Evolutionary conservation across 768 basidiomycete species (phyloP).

Genomic region (Coprinopsis cinerea): DNA sequence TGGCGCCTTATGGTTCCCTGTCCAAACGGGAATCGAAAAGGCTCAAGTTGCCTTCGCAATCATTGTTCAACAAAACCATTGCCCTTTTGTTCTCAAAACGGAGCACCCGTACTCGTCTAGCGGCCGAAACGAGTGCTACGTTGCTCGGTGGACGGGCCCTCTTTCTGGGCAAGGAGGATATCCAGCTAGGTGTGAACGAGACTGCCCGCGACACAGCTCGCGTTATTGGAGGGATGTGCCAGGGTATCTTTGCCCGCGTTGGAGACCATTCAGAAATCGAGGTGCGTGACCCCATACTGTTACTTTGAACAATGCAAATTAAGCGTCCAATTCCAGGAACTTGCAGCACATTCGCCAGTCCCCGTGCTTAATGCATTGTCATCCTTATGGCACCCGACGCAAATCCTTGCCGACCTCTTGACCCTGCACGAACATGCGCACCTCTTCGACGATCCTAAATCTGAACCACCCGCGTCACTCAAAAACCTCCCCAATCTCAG

Average conservation of each 20-base stretch:
- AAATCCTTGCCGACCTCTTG: slow-evolving; percentile 88
- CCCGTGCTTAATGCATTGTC: slow-evolving; percentile 97
- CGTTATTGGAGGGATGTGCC: slow-evolving; percentile 91
- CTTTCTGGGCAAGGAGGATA: slow-evolving; percentile 86
- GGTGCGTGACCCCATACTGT: slow-evolving; percentile 36
- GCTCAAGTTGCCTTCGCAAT: slow-evolving; percentile 63
- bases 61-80: slow-evolving; percentile 76
- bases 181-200: slow-evolving; percentile 97
- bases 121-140: slow-evolving; percentile 75
- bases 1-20: slow-evolving; percentile 45
- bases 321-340: slow-evolving; percentile 48
- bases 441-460: slow-evolving; percentile 36
- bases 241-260: slow-evolving; percentile 96
- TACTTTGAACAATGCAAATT: not conserved
- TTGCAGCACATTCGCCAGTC: slow-evolving; percentile 84
- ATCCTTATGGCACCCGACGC: slow-evolving; percentile 94
- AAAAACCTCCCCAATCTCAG: slow-evolving; percentile 44
- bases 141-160: slow-evolving; percentile 85
- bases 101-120: slow-evolving; percentile 85
- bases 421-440: slow-evolving; percentile 77
- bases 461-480: slow-evolving; percentile 16
- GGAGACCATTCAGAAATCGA: slow-evolving; percentile 91
- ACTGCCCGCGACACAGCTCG: slow-evolving; percentile 74
- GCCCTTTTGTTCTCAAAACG: slow-evolving; percentile 92
- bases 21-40: slow-evolving; percentile 25